These are phyloP conservation scores for Lipomyces spencermartinsiae DNA, from an alignment of 805 yeast genomes.

Conservation along the genomic window DNA sequence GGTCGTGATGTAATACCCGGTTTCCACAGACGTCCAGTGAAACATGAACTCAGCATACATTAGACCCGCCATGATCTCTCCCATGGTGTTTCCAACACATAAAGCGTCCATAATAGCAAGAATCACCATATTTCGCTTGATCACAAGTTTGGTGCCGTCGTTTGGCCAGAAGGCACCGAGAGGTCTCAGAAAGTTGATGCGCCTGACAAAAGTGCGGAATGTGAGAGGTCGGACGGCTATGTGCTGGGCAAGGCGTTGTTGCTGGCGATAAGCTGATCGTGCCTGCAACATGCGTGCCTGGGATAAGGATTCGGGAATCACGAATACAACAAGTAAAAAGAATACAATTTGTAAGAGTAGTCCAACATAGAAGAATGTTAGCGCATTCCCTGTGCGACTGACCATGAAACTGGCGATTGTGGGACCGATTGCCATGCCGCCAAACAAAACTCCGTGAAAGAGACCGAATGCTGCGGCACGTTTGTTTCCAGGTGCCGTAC, in stretches of 20 bases:
- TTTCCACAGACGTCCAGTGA: constrained; percentile 45
- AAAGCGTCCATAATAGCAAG: constrained; percentile 25
- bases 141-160: constrained; percentile 28
- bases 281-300: constrained; percentile 15
- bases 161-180: constrained; percentile 28
- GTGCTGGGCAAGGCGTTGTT: constrained; percentile 9
- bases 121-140: constrained; percentile 24
- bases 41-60: constrained; percentile 41
- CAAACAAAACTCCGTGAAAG: constrained; percentile 29
- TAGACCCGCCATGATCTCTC: constrained; percentile 24
- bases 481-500: constrained; percentile 23
- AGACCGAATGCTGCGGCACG: constrained; percentile 32
- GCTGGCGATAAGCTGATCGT: constrained; percentile 15
- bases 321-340: constrained; percentile 15
- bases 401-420: constrained; percentile 23
- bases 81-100: constrained; percentile 21
- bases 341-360: constrained; percentile 18
- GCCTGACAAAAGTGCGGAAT: constrained; percentile 1
- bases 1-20: constrained; percentile 44
- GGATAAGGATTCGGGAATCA: constrained; percentile 31
- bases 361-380: constrained; percentile 29
- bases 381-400: constrained; percentile 22
- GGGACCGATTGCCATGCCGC: constrained; percentile 33
- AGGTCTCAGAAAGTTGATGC: constrained; percentile 22
- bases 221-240: constrained; percentile 4